Conservation (phyloP, 2,329 filamentous ascomycete genomes). For the Lachnellula willkommii region DNA sequence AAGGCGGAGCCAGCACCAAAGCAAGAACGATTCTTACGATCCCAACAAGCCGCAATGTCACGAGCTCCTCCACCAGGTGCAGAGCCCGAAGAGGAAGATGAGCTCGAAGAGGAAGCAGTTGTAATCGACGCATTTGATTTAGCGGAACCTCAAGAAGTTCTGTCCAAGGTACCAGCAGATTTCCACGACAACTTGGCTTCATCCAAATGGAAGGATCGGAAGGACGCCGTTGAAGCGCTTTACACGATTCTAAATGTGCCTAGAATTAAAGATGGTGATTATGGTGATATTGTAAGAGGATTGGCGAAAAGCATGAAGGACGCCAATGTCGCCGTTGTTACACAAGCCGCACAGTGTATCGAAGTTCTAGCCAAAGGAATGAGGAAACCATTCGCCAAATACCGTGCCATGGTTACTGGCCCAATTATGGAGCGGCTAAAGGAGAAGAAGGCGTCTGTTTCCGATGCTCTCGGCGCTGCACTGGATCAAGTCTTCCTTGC, state of each 20-base stretch:
- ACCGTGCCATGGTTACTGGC: conserved; percentile 73
- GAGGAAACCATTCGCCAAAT: conserved; percentile 70
- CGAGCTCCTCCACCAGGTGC: conserved; percentile 57
- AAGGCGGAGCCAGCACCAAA: conserved; percentile 84
- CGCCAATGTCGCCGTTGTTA: conserved; percentile 92
- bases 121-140: conserved; percentile 79
- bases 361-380: conserved; percentile 84
- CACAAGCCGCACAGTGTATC: conserved; percentile 86
- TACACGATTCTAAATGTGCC: conserved; percentile 74
- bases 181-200: conserved; percentile 81
- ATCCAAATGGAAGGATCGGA: conserved; percentile 97
- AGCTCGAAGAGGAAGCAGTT: conserved; percentile 49
- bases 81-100: conserved; percentile 53
- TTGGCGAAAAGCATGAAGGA: conserved; percentile 98
- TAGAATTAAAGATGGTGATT: conserved; percentile 85
- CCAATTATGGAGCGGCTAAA: conserved; percentile 94
- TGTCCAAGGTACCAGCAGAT: conserved; percentile 73
- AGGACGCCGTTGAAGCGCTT: conserved; percentile 84
- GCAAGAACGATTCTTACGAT: conserved; percentile 80
- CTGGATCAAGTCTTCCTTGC: conserved; percentile 64
- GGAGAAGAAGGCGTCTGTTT: conserved; percentile 88
- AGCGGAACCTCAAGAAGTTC: conserved; percentile 80
- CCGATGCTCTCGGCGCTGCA: conserved; percentile 81
- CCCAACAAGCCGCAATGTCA: conserved; percentile 80
- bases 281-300: conserved; percentile 74